These are phyloP conservation scores for Coemansia sp. DNA, from an alignment of 192 early-diverging fungal genomes.

Conservation along the genomic window DNA sequence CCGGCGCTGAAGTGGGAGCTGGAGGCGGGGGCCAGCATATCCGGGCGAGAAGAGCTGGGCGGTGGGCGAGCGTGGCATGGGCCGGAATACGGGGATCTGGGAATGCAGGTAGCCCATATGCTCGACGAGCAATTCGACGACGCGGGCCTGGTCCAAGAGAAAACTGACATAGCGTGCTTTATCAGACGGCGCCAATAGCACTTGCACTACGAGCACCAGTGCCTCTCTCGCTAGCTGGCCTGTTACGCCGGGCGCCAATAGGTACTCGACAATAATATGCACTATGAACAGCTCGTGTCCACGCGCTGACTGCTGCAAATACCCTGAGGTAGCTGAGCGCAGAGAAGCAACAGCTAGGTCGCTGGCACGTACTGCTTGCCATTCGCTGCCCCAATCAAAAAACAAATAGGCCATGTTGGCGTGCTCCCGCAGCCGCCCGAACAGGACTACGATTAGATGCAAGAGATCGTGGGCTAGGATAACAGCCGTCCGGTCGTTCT, in stretches of 20 bases:
- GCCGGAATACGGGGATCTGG: constrained; percentile 42
- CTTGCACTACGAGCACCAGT: constrained; percentile 44
- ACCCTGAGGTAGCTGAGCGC: constrained; percentile 17
- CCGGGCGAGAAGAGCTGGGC: constrained; percentile 22
- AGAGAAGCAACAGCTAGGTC: constrained; percentile 32
- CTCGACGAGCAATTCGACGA: constrained; percentile 43
- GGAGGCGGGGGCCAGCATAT: constrained; percentile 23
- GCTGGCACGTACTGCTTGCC: neutral
- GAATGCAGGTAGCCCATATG: constrained; percentile 48
- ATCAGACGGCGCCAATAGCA: constrained; percentile 40
- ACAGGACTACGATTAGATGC: constrained; percentile 36
- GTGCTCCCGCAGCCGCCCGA: constrained; percentile 44
- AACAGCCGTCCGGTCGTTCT: constrained; percentile 23
- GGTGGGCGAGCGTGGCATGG: constrained; percentile 32
- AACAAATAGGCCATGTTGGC: constrained; percentile 42
- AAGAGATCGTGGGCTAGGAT: constrained; percentile 41
- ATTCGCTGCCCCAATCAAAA: constrained; percentile 41
- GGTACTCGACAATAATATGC: constrained; percentile 44
- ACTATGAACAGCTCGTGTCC: constrained; percentile 51
- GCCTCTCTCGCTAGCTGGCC: constrained; percentile 52
- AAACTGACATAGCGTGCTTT: constrained; percentile 25
- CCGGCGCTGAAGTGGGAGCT: constrained; percentile 27
- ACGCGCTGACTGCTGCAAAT: constrained; percentile 23
- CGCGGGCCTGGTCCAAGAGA: constrained; percentile 40
- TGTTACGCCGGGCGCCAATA: constrained; percentile 42